Base-by-base conservation (phyloP, 176 grass and related monocot species). In the Urochloa ruziziensis region DNA sequence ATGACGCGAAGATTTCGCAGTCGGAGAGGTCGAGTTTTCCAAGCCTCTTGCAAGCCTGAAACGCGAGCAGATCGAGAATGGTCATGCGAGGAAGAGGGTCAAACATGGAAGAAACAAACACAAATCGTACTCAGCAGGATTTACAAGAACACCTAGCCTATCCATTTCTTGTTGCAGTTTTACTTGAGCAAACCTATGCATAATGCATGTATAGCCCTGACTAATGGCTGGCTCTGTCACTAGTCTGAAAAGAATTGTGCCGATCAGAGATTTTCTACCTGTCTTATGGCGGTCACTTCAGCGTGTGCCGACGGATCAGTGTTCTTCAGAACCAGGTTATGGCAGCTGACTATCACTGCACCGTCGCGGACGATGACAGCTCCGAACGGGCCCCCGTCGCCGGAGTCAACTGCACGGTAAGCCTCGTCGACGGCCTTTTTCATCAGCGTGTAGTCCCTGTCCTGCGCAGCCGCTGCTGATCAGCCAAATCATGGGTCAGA, bases 301-400 rank as follows among this genome's bases (percentile, higher is more conserved):
- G 91, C 94, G 75, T 94, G 94, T n/a, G 94, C 91, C 70, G 94
- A 94, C 29, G 91, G 91, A 74, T 97, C 94, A 0, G 84, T 90
- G 40, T 91, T 62, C 17, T 88, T 94, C 30, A 83, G 54, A 54
- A 92, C 87, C 89, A 94, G 86, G 85, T 97, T 97, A 67, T 97
- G 94, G 79, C 91, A 88, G 44, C 87, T 94, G 58, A 48, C 89
- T 7, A 97, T 8, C 66, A 90, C 34, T 61, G 90, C 93, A 14
- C 88, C 83, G 34, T 89, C 88, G 59, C 28, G 44, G 74, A 96
- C 86, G 35, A 95, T 67, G 75, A 95, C 93, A 4, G 90, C 90
- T 32, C 90, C 90, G 81, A 95, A 92, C 36, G 93, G 90, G 18
- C 80, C 88, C 58, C 93, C 93, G 80, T 96, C 88, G n/a, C 93